A percentile compares a stretch with the other conserved stretches of the same genome.
Conservation (phyloP, 805 yeast genomes). For the Millerozyma acaciae region DNA sequence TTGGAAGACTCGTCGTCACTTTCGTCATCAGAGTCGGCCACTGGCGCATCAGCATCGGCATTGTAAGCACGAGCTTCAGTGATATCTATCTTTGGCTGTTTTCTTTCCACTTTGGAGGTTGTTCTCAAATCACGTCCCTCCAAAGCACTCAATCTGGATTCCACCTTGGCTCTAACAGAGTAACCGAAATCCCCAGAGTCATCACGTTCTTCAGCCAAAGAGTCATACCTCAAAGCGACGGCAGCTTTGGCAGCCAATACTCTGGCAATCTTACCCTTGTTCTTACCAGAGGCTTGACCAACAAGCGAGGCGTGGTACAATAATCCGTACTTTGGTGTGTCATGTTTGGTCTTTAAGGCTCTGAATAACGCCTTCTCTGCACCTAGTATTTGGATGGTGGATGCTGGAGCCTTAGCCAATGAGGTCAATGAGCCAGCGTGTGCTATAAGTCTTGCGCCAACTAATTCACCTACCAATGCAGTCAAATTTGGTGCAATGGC, state of each 20-base stretch:
- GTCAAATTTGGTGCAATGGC: conserved; percentile 98
- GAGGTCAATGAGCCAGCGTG: conserved; percentile 95
- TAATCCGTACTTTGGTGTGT: conserved; percentile 97
- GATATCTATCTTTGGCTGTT: conserved; percentile 82
- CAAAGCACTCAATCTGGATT: conserved; percentile 86
- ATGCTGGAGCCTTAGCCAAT: conserved; percentile 97
- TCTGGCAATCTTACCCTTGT: conserved; percentile 98
- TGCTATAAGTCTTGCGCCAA: conserved; percentile 97
- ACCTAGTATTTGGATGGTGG: conserved; percentile 96
- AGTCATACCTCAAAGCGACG: conserved; percentile 93
- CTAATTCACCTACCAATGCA: conserved; percentile 93
- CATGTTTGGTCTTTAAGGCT: conserved; percentile 97
- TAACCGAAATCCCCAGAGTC: conserved; percentile 93
- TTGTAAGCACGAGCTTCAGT: conserved; percentile 85
- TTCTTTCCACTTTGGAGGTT: conserved; percentile 75
- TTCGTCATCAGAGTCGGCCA: conserved; percentile 26
- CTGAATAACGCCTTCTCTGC: conserved; percentile 99
- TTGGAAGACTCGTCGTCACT: conserved; percentile 29
- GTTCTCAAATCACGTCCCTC: conserved; percentile 97
- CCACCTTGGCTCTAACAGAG: conserved; percentile 88
- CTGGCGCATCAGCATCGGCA: conserved; percentile 86
- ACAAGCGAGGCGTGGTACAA: conserved; percentile 95
- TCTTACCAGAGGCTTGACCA: conserved; percentile 97
- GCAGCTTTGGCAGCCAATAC: conserved; percentile 98
- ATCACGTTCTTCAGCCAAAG: conserved; percentile 93